A percentile compares a stretch with the other conserved stretches of the same genome.
Conservation (phyloP, 78 protist genomes). For the Chrysochromulina tobinii region DNA sequence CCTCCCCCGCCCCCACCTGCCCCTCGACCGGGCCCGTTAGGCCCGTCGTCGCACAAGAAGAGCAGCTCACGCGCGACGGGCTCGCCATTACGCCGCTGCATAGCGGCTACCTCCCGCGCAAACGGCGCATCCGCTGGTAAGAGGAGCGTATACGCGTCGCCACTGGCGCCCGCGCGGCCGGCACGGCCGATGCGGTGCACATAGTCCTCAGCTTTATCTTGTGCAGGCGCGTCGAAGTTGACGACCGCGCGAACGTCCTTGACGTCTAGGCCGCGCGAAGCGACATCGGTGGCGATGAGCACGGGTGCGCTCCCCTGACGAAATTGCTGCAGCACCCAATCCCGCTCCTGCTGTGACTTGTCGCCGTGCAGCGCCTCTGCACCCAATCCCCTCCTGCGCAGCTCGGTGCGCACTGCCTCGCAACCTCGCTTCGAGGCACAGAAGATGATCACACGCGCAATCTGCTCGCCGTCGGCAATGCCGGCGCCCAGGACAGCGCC, state of each 20-base stretch:
- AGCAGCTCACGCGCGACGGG: neutral
- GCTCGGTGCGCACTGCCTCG: constrained; percentile 29
- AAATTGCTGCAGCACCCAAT: constrained; percentile 42
- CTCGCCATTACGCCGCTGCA: neutral
- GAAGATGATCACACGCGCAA: constrained; percentile 37
- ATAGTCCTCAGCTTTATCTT: constrained; percentile 72
- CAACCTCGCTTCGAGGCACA: constrained; percentile 39
- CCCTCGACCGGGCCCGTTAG: too few species aligned
- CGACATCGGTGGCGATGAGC: constrained; percentile 83
- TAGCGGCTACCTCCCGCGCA: neutral
- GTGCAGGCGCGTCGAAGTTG: constrained; percentile 68
- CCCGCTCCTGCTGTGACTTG: constrained; percentile 69
- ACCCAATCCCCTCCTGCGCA: neutral
- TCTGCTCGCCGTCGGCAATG: neutral
- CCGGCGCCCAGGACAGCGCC: neutral
- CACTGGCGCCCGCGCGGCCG: constrained; percentile 88
- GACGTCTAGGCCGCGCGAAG: constrained; percentile 91
- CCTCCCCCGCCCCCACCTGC: too few species aligned
- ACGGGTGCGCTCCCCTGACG: constrained; percentile 55
- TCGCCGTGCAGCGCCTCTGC: constrained; percentile 64
- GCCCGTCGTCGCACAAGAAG: too few species aligned
- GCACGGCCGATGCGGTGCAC: constrained; percentile 75
- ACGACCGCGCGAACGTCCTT: constrained; percentile 59
- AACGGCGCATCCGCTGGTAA: constrained; percentile 58
- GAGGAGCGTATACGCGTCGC: constrained; percentile 89